A percentile compares a stretch with the other conserved stretches of the same genome.
These are phyloP conservation scores for Pezicula neosporulosa DNA, from an alignment of 2,329 filamentous ascomycete species.

Conservation along the genomic window DNA sequence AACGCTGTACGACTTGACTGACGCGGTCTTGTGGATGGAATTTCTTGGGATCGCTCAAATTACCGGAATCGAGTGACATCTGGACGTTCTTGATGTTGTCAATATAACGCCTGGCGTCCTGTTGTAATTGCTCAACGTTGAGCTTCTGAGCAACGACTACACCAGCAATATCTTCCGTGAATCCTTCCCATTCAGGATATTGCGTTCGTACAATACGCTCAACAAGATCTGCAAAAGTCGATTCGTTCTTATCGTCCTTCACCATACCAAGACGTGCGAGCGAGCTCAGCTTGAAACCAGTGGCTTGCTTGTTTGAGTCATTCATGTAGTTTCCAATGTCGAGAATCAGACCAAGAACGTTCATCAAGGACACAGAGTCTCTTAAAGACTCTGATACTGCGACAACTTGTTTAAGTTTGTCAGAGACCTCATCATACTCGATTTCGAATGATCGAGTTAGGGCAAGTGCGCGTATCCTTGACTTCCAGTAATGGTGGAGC, in stretches of 20 bases:
- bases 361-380: slow-evolving; percentile 91
- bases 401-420: slow-evolving; percentile 83
- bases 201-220: slow-evolving; percentile 95
- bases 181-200: slow-evolving; percentile 92
- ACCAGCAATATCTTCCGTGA: slow-evolving; percentile 77
- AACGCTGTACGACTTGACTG: slow-evolving; percentile 82
- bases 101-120: slow-evolving; percentile 88
- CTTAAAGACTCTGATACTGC: slow-evolving; percentile 83
- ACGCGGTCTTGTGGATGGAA: slow-evolving; percentile 98
- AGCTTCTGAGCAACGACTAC: slow-evolving; percentile 82
- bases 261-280: slow-evolving; percentile 92
- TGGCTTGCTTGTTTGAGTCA: slow-evolving; percentile 96
- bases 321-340: slow-evolving; percentile 99
- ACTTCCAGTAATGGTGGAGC: slow-evolving; percentile 97
- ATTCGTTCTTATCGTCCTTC: slow-evolving; percentile 98
- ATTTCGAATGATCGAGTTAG: slow-evolving; percentile 79
- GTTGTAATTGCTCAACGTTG: slow-evolving; percentile 87
- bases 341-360: slow-evolving; percentile 90
- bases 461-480: slow-evolving; percentile 85
- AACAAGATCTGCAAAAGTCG: slow-evolving; percentile 90
- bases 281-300: slow-evolving; percentile 95
- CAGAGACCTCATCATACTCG: slow-evolving; percentile 89
- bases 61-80: slow-evolving; percentile 85
- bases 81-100: slow-evolving; percentile 94
- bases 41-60: slow-evolving; percentile 92